phyloP scores from a whole-genome alignment of 116 monocot species.

The Dioscorea cayenensis region DNA sequence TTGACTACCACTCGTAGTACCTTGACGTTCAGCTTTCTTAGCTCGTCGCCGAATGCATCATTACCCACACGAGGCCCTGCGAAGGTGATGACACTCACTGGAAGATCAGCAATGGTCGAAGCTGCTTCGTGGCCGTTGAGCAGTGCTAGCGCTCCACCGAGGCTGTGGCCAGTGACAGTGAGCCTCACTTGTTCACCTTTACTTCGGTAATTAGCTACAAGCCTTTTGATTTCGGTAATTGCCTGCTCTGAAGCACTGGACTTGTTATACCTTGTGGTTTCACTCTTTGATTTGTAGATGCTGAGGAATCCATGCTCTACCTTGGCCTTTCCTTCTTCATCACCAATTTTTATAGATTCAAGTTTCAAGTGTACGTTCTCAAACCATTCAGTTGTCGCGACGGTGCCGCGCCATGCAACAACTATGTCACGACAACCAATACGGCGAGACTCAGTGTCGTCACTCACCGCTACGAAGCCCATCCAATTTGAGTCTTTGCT shows the following conservation, averaged over 20 bases:
- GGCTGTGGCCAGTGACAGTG: constrained; percentile 73
- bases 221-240: constrained; percentile 34
- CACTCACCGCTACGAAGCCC: constrained; percentile 63
- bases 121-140: constrained; percentile 59
- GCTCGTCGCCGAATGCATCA: constrained; percentile 31
- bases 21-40: constrained; percentile 37
- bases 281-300: constrained; percentile 40
- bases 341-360: constrained; percentile 3
- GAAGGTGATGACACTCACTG: constrained; percentile 49
- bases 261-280: constrained; percentile 32
- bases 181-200: constrained; percentile 60
- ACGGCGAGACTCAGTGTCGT: constrained; percentile 32
- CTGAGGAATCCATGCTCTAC: constrained; percentile 40
- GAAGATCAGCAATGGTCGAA: constrained; percentile 16
- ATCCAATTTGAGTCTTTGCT: constrained; percentile 60
- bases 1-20: constrained; percentile 39
- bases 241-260: constrained; percentile 59
- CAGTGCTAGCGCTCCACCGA: constrained; percentile 66
- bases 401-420: constrained; percentile 65
- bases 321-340: constrained; percentile 8
- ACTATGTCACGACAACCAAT: constrained; percentile 47
- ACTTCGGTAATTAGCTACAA: constrained; percentile 30
- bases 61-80: constrained; percentile 71
- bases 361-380: constrained; percentile 32
- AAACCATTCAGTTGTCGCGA: constrained; percentile 40